Evolutionary conservation across 139 green algal genomes (phyloP), one percentile per base, ranked within the genome.

Genomic region (Chlorella sp.): DNA sequence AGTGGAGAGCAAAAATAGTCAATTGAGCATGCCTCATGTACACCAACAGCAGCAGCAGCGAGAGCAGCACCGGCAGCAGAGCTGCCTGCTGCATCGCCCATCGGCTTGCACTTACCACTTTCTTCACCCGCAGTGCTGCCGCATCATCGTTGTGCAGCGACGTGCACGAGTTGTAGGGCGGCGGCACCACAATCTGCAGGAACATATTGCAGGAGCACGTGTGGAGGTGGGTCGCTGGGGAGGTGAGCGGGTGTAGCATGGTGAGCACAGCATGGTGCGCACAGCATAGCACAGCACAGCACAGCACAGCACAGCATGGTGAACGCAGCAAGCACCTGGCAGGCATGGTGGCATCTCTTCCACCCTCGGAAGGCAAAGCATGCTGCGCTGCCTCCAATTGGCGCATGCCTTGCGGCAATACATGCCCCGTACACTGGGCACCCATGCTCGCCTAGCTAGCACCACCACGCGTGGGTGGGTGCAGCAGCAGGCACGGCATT

Each of bases 101-200:
- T 21, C 2, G 18, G 57, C 19, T 32, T 36, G 34, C 5, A 37
- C 83, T 84, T 75, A 97, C 85, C 69, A 97, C 95, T 92, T 95
- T 97, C 75, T 90, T 88, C 3, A 97, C 95, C 9, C 95, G 93
- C 32, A 96, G 85, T 0, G 95, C 73, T 14, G 94, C 86, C 11
- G 53, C 85, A 30, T 92, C 76, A 4, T 88, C 94, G 34, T 22
- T n/a, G 32, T 81, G 84, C 28, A 73, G 40, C 4, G 79, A 85
- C 4, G 15, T 84, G 80, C 73, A 86, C 60, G 76, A 73, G 11
- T 91, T 64, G 75, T 96, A 83, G 84, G 90, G 83, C 36, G 60
- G 79, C 26, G 42, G 9, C 37, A 90, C 88, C 36, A 61, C 37
- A 12, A 93, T 79, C 77, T 90, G 88, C 84, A 77, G 68, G 48